A percentile compares a stretch with the other conserved stretches of the same genome.
phyloP scores from a whole-genome alignment of 257 asterid species.

The Capsicum chinense region DNA sequence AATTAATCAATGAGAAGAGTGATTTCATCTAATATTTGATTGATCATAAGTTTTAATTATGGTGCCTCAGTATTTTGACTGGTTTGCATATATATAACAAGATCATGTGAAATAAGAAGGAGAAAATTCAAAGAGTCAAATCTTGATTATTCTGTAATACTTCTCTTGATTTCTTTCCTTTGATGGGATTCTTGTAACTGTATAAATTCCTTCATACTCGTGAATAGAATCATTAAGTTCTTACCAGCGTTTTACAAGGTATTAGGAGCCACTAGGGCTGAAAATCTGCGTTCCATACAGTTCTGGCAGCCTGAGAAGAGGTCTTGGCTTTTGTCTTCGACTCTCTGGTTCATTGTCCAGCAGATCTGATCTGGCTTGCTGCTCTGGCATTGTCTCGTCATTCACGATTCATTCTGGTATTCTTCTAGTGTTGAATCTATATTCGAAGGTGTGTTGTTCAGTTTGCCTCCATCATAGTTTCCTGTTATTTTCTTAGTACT shows the following conservation, averaged over 20 bases:
- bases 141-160: constrained; percentile 43
- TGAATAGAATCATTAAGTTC: neutral
- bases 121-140: neutral
- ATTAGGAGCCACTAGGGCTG: too few species aligned
- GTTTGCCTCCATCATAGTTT: neutral
- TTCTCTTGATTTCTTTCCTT: neutral
- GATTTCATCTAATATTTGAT: neutral
- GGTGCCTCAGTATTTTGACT: neutral
- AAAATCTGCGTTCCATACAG: too few species aligned
- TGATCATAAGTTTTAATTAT: neutral
- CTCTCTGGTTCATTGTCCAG: neutral
- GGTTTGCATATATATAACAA: neutral
- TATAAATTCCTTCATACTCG: neutral
- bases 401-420: neutral
- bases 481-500: neutral
- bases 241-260: too few species aligned
- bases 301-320: too few species aligned
- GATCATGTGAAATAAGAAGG: neutral
- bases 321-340: neutral
- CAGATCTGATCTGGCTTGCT: neutral
- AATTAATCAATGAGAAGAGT: neutral
- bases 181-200: neutral
- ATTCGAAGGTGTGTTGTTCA: neutral
- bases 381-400: neutral
- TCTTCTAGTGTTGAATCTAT: neutral